Conservation (phyloP, 768 basidiomycete genomes). For the Hypholoma sublateritium region DNA sequence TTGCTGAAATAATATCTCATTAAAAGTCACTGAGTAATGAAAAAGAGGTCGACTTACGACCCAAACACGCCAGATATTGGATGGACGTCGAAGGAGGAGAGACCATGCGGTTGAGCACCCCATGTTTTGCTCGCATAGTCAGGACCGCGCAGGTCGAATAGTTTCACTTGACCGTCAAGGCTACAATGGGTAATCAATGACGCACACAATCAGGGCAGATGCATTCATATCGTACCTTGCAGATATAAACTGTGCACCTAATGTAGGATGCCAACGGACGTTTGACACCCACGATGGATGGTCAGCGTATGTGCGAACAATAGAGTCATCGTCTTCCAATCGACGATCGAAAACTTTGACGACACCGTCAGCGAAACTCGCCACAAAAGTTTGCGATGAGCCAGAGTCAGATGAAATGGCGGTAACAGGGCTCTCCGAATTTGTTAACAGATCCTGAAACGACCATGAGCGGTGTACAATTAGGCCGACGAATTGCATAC, state of each 20-base stretch:
- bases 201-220: neutral
- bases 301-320: conserved; percentile 73
- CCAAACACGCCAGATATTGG: conserved; percentile 81
- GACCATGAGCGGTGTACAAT: conserved; percentile 7
- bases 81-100: conserved; percentile 88
- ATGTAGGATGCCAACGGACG: conserved; percentile 78
- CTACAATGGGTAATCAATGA: conserved; percentile 36
- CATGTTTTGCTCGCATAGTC: conserved; percentile 61
- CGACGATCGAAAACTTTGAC: conserved; percentile 92
- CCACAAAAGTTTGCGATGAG: conserved; percentile 77
- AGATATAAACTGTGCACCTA: conserved; percentile 72
- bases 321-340: conserved; percentile 78
- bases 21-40: neutral
- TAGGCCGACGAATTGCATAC: conserved; percentile 40
- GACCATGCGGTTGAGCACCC: conserved; percentile 66
- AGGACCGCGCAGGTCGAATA: conserved; percentile 83
- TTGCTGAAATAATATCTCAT: conserved; percentile 34
- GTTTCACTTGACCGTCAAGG: conserved; percentile 82
- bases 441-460: conserved; percentile 83
- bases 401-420: conserved; percentile 77
- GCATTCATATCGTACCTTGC: conserved; percentile 62
- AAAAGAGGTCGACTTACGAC: conserved; percentile 50
- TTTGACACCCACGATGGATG: conserved; percentile 91
- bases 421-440: conserved; percentile 88
- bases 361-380: conserved; percentile 90